Conservation (phyloP, 163 green algal species). For the Trebouxiophyceae sp. region DNA sequence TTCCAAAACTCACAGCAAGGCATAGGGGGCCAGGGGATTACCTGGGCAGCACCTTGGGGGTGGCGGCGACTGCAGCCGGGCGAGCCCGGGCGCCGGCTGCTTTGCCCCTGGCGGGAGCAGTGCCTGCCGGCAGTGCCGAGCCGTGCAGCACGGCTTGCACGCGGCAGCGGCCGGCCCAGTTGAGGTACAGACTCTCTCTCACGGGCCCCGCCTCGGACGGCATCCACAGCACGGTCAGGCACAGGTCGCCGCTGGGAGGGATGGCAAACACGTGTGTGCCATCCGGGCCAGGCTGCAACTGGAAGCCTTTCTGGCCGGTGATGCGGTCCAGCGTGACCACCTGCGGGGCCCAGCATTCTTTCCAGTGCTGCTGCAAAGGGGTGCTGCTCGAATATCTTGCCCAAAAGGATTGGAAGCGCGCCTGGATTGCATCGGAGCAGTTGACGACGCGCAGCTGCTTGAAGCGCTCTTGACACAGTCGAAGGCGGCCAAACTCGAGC, state of each 20-base stretch:
- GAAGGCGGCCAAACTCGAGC: background rate
- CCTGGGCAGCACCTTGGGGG: background rate
- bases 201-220: background rate
- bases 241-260: background rate
- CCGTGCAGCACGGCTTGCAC: background rate
- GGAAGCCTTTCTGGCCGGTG: background rate
- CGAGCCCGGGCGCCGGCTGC: background rate
- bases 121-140: no score
- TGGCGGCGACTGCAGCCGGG: background rate
- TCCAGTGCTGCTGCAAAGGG: background rate
- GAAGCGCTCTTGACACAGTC: background rate
- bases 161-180: background rate
- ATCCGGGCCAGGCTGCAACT: background rate
- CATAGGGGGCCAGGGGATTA: no score
- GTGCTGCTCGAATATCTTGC: background rate
- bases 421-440: background rate
- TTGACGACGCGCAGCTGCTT: background rate
- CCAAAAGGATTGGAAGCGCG: background rate
- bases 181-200: background rate
- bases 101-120: no score
- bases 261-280: background rate
- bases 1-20: no score
- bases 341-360: background rate
- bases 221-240: background rate
- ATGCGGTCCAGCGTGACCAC: background rate